A percentile compares a stretch with the other conserved stretches of the same genome.
Conservation (phyloP, 495 filamentous ascomycete genomes). For the Hyphodiscus hymeniophilus region DNA sequence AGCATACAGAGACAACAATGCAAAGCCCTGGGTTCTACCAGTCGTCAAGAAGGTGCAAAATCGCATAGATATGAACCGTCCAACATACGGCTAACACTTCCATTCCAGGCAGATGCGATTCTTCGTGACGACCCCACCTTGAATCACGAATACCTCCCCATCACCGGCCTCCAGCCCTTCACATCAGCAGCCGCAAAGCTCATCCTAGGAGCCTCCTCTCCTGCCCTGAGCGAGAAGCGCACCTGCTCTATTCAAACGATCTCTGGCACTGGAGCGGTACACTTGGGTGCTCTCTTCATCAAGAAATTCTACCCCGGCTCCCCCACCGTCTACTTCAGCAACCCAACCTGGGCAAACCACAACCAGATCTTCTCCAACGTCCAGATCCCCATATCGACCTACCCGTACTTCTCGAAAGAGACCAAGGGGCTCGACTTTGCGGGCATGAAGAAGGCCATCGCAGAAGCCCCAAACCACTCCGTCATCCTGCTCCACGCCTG, state of each 20-base stretch:
- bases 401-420: conserved; percentile 85
- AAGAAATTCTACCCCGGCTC: conserved; percentile 62
- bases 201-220: conserved; percentile 71
- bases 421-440: conserved; percentile 89
- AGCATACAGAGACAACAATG: conserved; percentile 90
- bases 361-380: conserved; percentile 97
- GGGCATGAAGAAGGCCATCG: conserved; percentile 67
- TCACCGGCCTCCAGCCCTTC: conserved; percentile 77
- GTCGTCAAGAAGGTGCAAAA: conserved; percentile 94
- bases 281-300: conserved; percentile 82
- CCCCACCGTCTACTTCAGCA: conserved; percentile 78
- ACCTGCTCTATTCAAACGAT: conserved; percentile 71
- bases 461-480: conserved; percentile 62
- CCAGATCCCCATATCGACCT: conserved; percentile 62
- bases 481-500: conserved; percentile 93
- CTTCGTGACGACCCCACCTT: conserved; percentile 78
- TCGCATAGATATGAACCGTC: conserved; percentile 10
- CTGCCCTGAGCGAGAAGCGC: conserved; percentile 77
- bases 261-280: conserved; percentile 87
- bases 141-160: conserved; percentile 98
- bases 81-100: conserved; percentile 5
- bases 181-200: conserved; percentile 84
- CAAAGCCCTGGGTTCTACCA: conserved; percentile 96
- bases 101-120: conserved; percentile 72
- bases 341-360: conserved; percentile 97